Evolutionary conservation across 192 early-diverging fungal genomes (phyloP).

Genomic region (Backusella morwellensis): DNA sequence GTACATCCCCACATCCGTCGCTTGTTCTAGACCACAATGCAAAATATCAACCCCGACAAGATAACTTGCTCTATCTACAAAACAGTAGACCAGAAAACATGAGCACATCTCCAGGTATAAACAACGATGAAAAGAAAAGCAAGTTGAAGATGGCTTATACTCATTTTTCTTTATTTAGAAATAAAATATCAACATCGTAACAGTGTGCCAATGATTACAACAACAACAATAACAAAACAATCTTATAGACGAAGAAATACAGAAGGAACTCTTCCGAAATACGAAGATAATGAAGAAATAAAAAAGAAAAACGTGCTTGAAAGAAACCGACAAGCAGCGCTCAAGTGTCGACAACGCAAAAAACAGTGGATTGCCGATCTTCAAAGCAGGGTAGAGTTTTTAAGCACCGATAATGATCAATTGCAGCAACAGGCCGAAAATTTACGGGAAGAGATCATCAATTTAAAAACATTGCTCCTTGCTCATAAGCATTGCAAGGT

Average conservation of each 20-base stretch:
- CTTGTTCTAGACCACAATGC: not conserved
- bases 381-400: not conserved
- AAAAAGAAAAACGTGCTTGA: slow-evolving; percentile 1
- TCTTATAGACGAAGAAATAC: not conserved
- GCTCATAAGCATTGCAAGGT: not conserved
- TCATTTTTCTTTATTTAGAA: not conserved
- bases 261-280: not conserved
- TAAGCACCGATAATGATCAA: not conserved
- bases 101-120: not conserved
- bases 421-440: not conserved
- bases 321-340: slow-evolving; percentile 13
- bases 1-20: not conserved
- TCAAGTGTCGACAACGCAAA: slow-evolving; percentile 10
- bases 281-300: not conserved
- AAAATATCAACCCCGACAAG: not conserved
- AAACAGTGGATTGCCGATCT: slow-evolving; percentile 12
- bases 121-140: not conserved
- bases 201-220: not conserved
- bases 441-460: not conserved
- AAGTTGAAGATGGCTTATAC: not conserved
- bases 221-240: not conserved
- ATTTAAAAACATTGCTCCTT: not conserved
- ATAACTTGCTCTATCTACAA: not conserved
- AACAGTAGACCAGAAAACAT: not conserved
- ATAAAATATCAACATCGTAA: not conserved